Base-by-base conservation (phyloP, 345 rosid genomes). In the Citrus mangshanensis region DNA sequence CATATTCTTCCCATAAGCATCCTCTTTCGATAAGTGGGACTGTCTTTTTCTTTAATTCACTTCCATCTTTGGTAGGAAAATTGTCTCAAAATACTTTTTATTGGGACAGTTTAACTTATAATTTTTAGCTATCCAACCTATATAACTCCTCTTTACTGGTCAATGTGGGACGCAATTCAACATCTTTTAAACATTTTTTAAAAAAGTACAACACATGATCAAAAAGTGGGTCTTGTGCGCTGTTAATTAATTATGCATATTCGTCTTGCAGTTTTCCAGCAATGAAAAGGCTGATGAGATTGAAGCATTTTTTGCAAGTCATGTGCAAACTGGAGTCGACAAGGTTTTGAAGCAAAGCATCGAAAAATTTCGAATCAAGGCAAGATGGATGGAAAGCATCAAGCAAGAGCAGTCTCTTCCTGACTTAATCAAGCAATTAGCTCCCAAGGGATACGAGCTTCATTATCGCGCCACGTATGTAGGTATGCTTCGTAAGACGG, bases 331-430 rank as follows among this genome's bases (percentile, higher is more conserved):
- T 21, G 67, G 81, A 56, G 78, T 88, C 16, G 84, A 82, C 38
- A 86, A 40, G 85, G 83, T 74, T 70, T 73, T 84, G 84, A 83
- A 85, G 86, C 86, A 81, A 63, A 86, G 86, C 80, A 82, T 84
- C 60, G 86, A 88, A 83, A 75, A 68, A 54, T 82, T 84, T 22
- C 83, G 87, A 69, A 73, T 86, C 83, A 86, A 85, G 66, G 91
- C 88, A 35, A 82, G 89, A 70, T 85, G 87, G 87, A 82, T 68
- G 46, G 72, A 82, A 67, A 82, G 67, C 85, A 81, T 82, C 72
- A 82, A 81, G 82, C 87, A 82, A 38, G 89, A 90, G 58, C 67
- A 51, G 35, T 75, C 79, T 30, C 82, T 85, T 78, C 68, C 78
- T 9, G 79, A 81, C 58, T 60, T 75, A 13, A 35, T 86, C 85